Percentiles rank a stretch among this genome's conserved stretches.
These are phyloP conservation scores for Cercospora janseana DNA, from an alignment of 2,329 filamentous ascomycete genomes.

Conservation along the genomic window DNA sequence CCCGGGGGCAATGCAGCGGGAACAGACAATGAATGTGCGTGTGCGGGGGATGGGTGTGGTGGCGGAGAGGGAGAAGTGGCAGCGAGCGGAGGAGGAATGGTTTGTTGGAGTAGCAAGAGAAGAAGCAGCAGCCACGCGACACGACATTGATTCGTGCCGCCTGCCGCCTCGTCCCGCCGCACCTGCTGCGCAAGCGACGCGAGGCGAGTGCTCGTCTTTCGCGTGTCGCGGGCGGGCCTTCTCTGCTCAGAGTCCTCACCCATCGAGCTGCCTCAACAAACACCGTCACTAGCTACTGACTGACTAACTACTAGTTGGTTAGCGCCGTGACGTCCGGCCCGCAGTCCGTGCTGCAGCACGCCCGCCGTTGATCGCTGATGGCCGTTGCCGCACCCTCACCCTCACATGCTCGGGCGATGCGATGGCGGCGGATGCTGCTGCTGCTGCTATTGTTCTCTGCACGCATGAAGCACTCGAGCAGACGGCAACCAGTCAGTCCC, in stretches of 20 bases:
- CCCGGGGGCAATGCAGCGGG: conserved; percentile 6
- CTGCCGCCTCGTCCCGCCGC: too few species aligned
- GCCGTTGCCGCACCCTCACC: not conserved
- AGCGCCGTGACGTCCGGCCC: conserved; percentile 5
- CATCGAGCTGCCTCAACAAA: conserved; percentile 8
- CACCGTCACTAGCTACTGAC: not conserved
- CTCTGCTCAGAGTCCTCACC: not conserved
- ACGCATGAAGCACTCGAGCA: too few species aligned
- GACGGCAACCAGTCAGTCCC: too few species aligned
- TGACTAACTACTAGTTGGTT: not conserved
- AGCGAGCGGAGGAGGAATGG: not conserved
- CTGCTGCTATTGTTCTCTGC: too few species aligned
- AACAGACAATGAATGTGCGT: not conserved
- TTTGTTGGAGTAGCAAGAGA: too few species aligned
- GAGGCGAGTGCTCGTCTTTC: conserved; percentile 4
- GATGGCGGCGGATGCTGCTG: too few species aligned
- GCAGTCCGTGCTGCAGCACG: conserved; percentile 4
- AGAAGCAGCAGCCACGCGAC: conserved; percentile 1
- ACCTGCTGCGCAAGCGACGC: not conserved
- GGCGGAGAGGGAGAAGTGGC: not conserved
- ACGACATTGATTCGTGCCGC: too few species aligned
- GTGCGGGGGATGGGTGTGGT: not conserved
- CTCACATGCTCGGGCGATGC: not conserved
- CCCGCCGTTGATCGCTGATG: not conserved
- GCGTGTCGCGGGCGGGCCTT: too few species aligned